Conservation (phyloP, 352 stramenopile species). For the Thraustochytrium striatum region DNA sequence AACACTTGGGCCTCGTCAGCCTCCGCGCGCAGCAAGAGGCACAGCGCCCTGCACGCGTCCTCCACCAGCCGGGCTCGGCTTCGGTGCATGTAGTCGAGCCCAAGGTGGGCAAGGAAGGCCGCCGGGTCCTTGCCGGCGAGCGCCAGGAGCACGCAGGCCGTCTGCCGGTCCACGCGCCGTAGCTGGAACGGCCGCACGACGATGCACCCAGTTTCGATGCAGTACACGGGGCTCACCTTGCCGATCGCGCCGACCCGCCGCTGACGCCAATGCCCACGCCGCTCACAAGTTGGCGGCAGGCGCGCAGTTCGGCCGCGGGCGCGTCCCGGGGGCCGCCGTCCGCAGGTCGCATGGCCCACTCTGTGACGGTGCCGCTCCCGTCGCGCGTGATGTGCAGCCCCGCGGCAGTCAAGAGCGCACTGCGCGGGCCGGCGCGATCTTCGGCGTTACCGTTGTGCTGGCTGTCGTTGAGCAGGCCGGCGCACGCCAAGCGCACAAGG, state of each 20-base stretch:
- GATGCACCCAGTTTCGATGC: neutral
- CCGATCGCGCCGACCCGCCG: neutral
- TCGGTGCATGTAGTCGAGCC: neutral
- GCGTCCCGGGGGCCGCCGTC: neutral
- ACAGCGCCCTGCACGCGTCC: constrained; percentile 3
- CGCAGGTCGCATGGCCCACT: neutral
- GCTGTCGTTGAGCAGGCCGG: constrained; percentile 24
- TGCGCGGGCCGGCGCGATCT: constrained; percentile 7
- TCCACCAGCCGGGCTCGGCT: neutral
- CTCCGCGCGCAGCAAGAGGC: neutral
- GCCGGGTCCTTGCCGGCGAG: neutral
- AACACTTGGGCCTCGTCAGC: neutral
- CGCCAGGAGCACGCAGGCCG: neutral
- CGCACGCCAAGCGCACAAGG: neutral
- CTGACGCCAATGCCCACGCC: neutral
- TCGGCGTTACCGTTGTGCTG: constrained; percentile 44
- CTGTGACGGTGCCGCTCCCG: neutral
- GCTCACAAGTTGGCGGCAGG: neutral
- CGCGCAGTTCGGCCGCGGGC: neutral
- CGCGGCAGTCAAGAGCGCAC: constrained; percentile 19
- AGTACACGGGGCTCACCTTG: neutral
- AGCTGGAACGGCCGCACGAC: neutral
- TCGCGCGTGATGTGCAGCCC: neutral
- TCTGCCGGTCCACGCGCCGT: constrained; percentile 13
- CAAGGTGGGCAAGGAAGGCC: neutral